Conservation (phyloP, 441 rosid genomes). For the Jatropha multifida region DNA sequence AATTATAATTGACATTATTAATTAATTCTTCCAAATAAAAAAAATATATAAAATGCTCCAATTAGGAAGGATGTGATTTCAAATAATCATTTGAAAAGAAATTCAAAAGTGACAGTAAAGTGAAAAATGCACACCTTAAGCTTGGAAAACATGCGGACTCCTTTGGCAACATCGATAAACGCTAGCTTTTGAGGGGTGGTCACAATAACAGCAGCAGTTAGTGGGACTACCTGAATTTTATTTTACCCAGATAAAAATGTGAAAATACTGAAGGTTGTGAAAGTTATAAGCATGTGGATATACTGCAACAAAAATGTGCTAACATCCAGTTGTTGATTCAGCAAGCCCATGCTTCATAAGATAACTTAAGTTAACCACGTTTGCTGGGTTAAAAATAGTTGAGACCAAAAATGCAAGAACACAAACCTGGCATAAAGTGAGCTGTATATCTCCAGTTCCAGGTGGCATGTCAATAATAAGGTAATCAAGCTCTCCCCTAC, state of each 20-base stretch:
- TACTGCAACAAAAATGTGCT: neutral
- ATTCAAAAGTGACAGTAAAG: conserved; percentile 8
- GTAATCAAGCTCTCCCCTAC: conserved; percentile 98
- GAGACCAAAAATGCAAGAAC: conserved; percentile 9
- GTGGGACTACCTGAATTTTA: conserved; percentile 75
- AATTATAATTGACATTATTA: neutral
- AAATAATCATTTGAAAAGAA: conserved; percentile 2
- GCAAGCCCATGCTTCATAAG: neutral
- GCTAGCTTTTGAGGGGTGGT: conserved; percentile 98
- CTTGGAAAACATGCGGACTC: conserved; percentile 97
- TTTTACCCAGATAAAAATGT: conserved; percentile 16
- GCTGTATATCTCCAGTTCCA: conserved; percentile 98
- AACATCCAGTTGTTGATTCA: neutral
- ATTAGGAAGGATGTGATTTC: neutral
- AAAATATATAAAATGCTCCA: neutral
- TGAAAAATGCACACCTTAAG: conserved; percentile 62
- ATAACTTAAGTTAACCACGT: neutral
- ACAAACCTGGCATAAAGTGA: conserved; percentile 89
- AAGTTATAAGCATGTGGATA: neutral
- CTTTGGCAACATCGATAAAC: conserved; percentile 94
- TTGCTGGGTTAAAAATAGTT: neutral
- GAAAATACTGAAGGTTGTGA: neutral
- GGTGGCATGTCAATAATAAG: conserved; percentile 99
- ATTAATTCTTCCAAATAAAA: neutral
- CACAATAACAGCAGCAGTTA: conserved; percentile 94